Base-by-base conservation (phyloP, 495 filamentous ascomycete genomes). In the Hypoxylon subgilvum region DNA sequence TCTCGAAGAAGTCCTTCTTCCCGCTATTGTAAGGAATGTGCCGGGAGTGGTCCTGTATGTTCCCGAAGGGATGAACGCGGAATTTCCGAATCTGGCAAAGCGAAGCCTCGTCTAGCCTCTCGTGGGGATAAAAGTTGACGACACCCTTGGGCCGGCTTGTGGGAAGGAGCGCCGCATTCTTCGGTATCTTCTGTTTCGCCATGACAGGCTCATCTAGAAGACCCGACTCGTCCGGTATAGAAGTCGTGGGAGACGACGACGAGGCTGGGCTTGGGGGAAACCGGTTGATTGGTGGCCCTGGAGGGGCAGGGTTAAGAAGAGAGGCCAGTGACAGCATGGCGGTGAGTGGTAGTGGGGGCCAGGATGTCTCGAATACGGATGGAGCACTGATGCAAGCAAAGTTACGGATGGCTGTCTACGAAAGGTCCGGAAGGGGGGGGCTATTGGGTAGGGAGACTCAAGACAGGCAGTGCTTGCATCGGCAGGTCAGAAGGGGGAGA, bases 1-100 rank as follows among this genome's bases (percentile, higher is more conserved):
- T 91, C 65, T 86, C 82, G 45, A 85, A 82, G 57, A 98, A 94
- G 14, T 82, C 76, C 74, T 93, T 95, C 79, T 97, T 98, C 54
- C 90, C 87, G 64, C 92, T 96, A 45, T 88, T 89, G 72, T 97
- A 98, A 0, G 94, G 94, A 49, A 97, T 96, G 45, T 89, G 89
- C 36, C 86, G 83, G 45, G 80, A 82, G 60, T 79, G 91, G 2
- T 86, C 74, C 32, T 72, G 76, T 60, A 98, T 92, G 9, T 82
- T 71, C 16, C 88, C 86, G 59, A 87, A 73, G 9, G 90, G 88
- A 56, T 81, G 78, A 21, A 96, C 72, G 8, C 80, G 72, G 65
- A 88, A 92, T 32, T 75, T 75, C 13, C 72, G 69, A 54, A 91
- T 79, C 43, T 83, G 74, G n/a, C 69, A 67, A 17, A 78, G 72